Percentiles rank a stretch among this genome's conserved stretches.
These are phyloP conservation scores for Mucor plumbeus DNA, from an alignment of 371 early-diverging fungal genomes.

Conservation along the genomic window DNA sequence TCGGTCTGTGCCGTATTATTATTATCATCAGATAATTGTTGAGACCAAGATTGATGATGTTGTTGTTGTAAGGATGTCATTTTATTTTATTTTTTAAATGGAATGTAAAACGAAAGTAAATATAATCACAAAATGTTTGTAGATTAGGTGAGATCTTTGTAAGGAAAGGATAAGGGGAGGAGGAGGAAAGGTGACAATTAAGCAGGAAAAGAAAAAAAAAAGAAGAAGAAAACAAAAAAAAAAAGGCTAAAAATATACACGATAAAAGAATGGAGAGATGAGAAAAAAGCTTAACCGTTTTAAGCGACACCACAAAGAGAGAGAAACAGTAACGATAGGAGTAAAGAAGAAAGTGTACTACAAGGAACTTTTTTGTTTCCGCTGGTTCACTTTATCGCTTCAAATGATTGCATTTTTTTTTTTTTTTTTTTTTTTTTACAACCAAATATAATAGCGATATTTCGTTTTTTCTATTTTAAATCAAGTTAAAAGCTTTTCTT, in stretches of 20 bases:
- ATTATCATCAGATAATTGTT: constrained; percentile 14
- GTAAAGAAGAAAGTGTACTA: constrained; percentile 9
- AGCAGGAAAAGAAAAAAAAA: constrained; percentile 13
- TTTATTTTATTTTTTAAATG: neutral
- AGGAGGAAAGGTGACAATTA: constrained; percentile 2
- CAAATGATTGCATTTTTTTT: neutral
- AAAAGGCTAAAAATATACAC: neutral
- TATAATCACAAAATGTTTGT: neutral
- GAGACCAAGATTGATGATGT: constrained; percentile 17
- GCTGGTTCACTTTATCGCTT: neutral
- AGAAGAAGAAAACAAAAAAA: neutral
- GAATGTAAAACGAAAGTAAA: neutral
- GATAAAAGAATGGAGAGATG: constrained; percentile 7
- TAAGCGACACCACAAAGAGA: constrained; percentile 4
- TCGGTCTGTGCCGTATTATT: neutral
- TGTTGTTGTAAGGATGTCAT: constrained; percentile 10
- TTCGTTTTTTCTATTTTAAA: neutral
- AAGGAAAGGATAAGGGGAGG: constrained; percentile 7
- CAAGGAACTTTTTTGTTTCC: constrained; percentile 13
- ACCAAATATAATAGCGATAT: neutral
- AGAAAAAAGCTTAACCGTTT: constrained; percentile 17
- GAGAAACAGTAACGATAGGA: constrained; percentile 19
- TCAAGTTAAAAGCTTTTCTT: neutral
- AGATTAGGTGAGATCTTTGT: neutral
- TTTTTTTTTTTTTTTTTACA: constrained; percentile 1